phyloP scores from a whole-genome alignment of 2,329 filamentous ascomycete genomes.

The Ascochyta viciae-villosae region DNA sequence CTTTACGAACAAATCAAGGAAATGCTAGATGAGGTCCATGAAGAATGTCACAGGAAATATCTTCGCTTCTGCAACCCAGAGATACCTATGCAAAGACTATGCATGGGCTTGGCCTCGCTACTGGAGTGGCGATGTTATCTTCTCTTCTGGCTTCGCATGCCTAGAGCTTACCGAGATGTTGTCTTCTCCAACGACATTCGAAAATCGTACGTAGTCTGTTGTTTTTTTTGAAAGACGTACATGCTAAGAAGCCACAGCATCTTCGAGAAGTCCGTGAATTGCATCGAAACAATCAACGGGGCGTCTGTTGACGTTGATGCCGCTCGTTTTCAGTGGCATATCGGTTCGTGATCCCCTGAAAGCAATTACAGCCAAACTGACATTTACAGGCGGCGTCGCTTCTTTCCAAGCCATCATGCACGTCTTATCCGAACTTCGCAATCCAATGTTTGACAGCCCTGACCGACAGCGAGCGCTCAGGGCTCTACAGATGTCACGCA shows the following conservation, averaged over 20 bases:
- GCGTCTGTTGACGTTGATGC: slow-evolving; percentile 45
- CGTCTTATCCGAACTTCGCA: slow-evolving; percentile 49
- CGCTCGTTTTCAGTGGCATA: slow-evolving; percentile 50
- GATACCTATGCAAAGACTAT: slow-evolving; percentile 42
- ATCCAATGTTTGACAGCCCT: slow-evolving; percentile 44
- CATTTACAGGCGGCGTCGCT: slow-evolving; percentile 36
- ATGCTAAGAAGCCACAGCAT: slow-evolving; percentile 34
- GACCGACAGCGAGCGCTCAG: slow-evolving; percentile 46
- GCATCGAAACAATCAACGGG: slow-evolving; percentile 46
- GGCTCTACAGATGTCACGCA: slow-evolving; percentile 41
- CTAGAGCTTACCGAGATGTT: slow-evolving; percentile 44
- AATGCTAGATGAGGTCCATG: slow-evolving; percentile 46
- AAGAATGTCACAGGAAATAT: slow-evolving; percentile 43
- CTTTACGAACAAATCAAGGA: slow-evolving; percentile 48
- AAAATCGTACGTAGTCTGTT: slow-evolving; percentile 34
- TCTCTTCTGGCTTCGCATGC: slow-evolving; percentile 50
- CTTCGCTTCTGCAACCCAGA: slow-evolving; percentile 41
- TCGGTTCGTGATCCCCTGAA: slow-evolving; percentile 28
- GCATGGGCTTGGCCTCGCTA: slow-evolving; percentile 40
- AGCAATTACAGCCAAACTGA: slow-evolving; percentile 12
- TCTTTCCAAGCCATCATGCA: slow-evolving; percentile 50
- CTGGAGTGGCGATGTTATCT: slow-evolving; percentile 49
- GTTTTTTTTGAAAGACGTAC: not conserved
- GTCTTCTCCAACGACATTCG: slow-evolving; percentile 47
- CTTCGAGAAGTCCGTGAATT: slow-evolving; percentile 49